Evolutionary conservation across 306 rosid species (phyloP).

Genomic region (Adenanthera pavonina): DNA sequence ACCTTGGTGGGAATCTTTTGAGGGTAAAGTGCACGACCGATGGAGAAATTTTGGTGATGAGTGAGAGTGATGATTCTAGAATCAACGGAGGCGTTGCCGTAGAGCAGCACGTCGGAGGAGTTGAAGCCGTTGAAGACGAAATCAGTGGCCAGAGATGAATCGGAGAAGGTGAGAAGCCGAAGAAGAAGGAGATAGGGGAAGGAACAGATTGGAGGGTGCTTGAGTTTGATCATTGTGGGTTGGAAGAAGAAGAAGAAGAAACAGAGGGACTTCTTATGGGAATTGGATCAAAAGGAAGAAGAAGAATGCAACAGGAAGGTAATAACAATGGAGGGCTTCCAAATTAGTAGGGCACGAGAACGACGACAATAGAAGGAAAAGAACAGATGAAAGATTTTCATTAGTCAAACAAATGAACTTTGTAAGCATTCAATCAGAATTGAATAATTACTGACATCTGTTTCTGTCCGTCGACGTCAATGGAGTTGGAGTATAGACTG

Average conservation of each 20-base stretch:
- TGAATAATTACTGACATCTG: too few relatives aligned
- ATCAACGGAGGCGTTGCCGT: conserved; percentile 67
- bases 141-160: conserved; percentile 49
- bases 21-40: conserved; percentile 74
- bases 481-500: too few relatives aligned
- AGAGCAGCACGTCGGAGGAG: conserved; percentile 58
- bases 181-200: conserved; percentile 27
- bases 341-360: too few relatives aligned
- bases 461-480: too few relatives aligned
- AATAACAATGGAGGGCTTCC: too few relatives aligned
- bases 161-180: conserved; percentile 27
- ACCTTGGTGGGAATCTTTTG: conserved; percentile 55
- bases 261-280: not conserved
- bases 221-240: conserved; percentile 39
- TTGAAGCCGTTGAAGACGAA: conserved; percentile 83
- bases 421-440: too few relatives aligned
- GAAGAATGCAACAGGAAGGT: not conserved
- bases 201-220: not conserved
- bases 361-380: too few relatives aligned
- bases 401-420: too few relatives aligned
- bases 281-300: not conserved
- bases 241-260: conserved; percentile 1
- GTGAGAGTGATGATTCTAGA: conserved; percentile 69
- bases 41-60: conserved; percentile 56
- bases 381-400: too few relatives aligned